Evolutionary conservation across 768 basidiomycete genomes (phyloP).

Genomic region (Russula sp.): DNA sequence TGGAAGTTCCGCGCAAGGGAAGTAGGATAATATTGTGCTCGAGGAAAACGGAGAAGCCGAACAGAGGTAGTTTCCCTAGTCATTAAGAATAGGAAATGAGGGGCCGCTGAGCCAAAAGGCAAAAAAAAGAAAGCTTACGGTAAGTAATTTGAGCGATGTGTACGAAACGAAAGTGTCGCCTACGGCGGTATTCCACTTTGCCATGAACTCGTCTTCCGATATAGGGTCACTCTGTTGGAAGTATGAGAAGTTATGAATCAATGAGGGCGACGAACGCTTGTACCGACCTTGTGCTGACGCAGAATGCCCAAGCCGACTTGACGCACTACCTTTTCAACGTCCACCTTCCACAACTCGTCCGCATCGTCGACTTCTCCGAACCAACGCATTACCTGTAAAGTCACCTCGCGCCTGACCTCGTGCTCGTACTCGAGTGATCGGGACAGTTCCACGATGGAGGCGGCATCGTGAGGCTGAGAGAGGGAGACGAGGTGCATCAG

Average conservation of each 20-base stretch:
- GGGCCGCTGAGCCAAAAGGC: not conserved
- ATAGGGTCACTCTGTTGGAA: constrained; percentile 50
- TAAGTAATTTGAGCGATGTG: constrained; percentile 61
- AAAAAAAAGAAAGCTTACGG: constrained; percentile 38
- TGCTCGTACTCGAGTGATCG: constrained; percentile 62
- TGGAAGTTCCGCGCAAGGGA: constrained; percentile 69
- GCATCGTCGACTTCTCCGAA: constrained; percentile 51
- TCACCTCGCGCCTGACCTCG: constrained; percentile 55
- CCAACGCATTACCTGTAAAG: constrained; percentile 70
- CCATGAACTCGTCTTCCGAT: constrained; percentile 45
- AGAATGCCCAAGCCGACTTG: constrained; percentile 77
- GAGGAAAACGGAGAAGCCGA: constrained; percentile 33
- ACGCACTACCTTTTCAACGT: constrained; percentile 51
- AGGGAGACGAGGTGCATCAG: constrained; percentile 67
- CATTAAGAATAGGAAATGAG: not conserved
- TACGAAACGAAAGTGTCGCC: constrained; percentile 67
- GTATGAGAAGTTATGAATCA: not conserved
- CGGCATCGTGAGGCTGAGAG: constrained; percentile 44
- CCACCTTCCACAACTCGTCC: constrained; percentile 53
- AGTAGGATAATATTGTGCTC: constrained; percentile 49
- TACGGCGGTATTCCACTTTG: constrained; percentile 62
- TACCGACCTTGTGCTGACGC: constrained; percentile 42
- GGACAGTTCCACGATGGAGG: constrained; percentile 51
- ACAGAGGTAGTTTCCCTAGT: constrained; percentile 69
- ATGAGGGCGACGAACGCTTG: not conserved